Percentiles rank a stretch among this genome's conserved stretches.
Evolutionary conservation across 169 alveolate species (phyloP).

Genomic region (Perkinsus olseni): DNA sequence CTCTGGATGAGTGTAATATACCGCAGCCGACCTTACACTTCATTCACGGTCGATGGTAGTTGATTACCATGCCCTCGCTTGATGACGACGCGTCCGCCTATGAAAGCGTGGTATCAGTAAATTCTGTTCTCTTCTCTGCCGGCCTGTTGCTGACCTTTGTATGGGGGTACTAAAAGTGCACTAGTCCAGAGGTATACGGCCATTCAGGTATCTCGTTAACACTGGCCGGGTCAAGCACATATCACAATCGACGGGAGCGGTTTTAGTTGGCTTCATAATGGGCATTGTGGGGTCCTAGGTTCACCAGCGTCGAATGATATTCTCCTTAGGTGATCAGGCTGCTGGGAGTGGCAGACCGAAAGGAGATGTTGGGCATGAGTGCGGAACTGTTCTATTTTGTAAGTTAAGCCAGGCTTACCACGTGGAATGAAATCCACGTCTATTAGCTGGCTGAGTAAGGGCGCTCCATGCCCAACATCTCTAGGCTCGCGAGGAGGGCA

Average conservation of each 20-base stretch:
- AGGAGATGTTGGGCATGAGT: neutral
- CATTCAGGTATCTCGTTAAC: neutral
- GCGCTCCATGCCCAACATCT: too few species aligned
- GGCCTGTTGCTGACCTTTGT: neutral
- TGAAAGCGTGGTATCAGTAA: neutral
- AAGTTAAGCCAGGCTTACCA: too few species aligned
- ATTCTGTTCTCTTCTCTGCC: neutral
- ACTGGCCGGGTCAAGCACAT: neutral
- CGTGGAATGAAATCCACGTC: too few species aligned
- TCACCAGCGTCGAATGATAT: neutral
- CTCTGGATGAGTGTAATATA: too few species aligned
- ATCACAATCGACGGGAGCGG: neutral
- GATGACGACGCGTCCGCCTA: neutral
- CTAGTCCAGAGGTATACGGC: neutral
- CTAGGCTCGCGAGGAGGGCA: too few species aligned
- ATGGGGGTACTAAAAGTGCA: neutral
- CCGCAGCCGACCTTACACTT: too few species aligned
- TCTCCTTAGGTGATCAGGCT: neutral
- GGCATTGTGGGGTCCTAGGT: neutral
- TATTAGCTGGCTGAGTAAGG: too few species aligned
- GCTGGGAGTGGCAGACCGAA: neutral
- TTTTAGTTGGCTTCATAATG: neutral
- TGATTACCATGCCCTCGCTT: neutral
- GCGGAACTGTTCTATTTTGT: neutral
- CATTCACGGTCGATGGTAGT: too few species aligned